Percentiles rank a stretch among this genome's conserved stretches.
Conservation (phyloP, 805 yeast genomes). For the Kurtzmaniella fragi region DNA sequence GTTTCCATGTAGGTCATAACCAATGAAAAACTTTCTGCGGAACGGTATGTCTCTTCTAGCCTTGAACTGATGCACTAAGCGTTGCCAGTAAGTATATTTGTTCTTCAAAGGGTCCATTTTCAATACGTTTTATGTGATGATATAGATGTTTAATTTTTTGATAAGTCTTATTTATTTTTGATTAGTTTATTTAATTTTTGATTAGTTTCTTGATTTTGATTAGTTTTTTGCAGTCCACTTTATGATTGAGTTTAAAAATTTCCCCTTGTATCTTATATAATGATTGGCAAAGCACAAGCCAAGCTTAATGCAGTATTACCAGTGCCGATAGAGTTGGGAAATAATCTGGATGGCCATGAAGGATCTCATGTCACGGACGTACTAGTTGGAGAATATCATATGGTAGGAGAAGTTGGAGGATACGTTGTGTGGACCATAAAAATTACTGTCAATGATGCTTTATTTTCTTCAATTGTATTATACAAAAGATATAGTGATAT, state of each 20-base stretch:
- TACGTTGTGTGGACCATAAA: slow-evolving; percentile 37
- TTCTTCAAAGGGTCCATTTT: slow-evolving; percentile 46
- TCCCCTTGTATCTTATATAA: background rate
- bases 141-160: no score
- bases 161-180: no score
- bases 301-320: slow-evolving; percentile 29
- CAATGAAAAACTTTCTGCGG: slow-evolving; percentile 62
- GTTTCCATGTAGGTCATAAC: slow-evolving; percentile 79
- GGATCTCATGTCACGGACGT: slow-evolving; percentile 36
- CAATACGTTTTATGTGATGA: no score
- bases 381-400: slow-evolving; percentile 35
- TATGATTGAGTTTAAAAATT: background rate
- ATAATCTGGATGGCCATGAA: slow-evolving; percentile 13
- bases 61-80: slow-evolving; percentile 51
- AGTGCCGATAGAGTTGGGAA: slow-evolving; percentile 33
- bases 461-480: slow-evolving; percentile 37
- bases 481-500: slow-evolving; percentile 67
- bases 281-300: slow-evolving; percentile 5
- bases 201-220: no score
- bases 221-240: no score
- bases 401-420: slow-evolving; percentile 34
- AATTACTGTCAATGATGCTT: slow-evolving; percentile 31
- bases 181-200: no score
- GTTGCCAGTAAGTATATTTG: slow-evolving; percentile 47
- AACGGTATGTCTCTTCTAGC: slow-evolving; percentile 63